Evolutionary conservation across 176 grass and related monocot genomes (phyloP).

Genomic region (Triticum aestivum): IWGSC_CS_RefSeq_v2.1 NC_057806.1:607814349-607814848

Average conservation of each 20-base stretch:
- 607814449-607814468: conserved; percentile 98
- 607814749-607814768: conserved; percentile 41
- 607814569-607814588: conserved; percentile 17
- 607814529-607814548: no score
- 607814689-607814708: no score
- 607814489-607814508: background rate
- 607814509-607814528: background rate
- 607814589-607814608: conserved; percentile 22
- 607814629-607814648: conserved; percentile 47
- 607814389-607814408: background rate
- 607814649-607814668: conserved; percentile 11
- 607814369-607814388: background rate
- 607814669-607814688: no score
- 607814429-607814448: conserved; percentile 89
- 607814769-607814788: conserved; percentile 63
- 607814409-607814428: conserved; percentile 88
- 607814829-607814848: no score
- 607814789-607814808: conserved; percentile 24
- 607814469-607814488: conserved; percentile 29
- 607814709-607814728: no score
- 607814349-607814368: background rate
- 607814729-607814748: background rate
- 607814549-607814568: background rate
- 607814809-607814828: conserved; percentile 44
- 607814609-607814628: conserved; percentile 52